These are phyloP conservation scores for Sporisorium iseilematis-ciliati DNA, from an alignment of 1,284 basidiomycete species.

Conservation along the genomic window DNA sequence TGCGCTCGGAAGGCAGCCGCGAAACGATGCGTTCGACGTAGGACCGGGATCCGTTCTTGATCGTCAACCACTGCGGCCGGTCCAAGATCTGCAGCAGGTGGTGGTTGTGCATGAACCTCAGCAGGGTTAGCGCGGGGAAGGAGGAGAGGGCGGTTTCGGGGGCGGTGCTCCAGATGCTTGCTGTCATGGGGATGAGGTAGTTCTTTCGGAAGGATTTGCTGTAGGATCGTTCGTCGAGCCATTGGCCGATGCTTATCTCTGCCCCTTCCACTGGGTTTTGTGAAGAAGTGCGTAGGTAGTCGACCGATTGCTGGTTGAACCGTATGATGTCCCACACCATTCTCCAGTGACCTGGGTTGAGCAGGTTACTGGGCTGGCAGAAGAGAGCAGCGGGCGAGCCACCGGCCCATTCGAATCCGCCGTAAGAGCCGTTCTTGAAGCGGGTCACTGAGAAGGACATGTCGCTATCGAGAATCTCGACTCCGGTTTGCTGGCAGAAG, in stretches of 20 bases:
- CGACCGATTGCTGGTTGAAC: conserved; percentile 79
- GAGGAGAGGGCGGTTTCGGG: conserved; percentile 79
- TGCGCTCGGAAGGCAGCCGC: conserved; percentile 16
- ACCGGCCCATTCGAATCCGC: conserved; percentile 61
- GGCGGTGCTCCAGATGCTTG: conserved; percentile 81
- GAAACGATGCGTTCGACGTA: conserved; percentile 56
- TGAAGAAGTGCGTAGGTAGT: conserved; percentile 63
- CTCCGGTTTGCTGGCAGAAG: conserved; percentile 76
- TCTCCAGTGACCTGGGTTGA: conserved; percentile 80
- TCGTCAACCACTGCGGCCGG: conserved; percentile 82
- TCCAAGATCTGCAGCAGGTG: conserved; percentile 81
- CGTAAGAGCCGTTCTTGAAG: conserved; percentile 23
- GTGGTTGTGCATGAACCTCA: conserved; percentile 84
- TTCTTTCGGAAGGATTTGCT: conserved; percentile 79
- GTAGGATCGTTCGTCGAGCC: conserved; percentile 78
- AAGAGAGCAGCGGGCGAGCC: conserved; percentile 44
- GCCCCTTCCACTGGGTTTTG: conserved; percentile 31
- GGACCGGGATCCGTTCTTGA: conserved; percentile 75
- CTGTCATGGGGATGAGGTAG: conserved; percentile 76
- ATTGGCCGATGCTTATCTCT: conserved; percentile 78
- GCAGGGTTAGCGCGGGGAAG: conserved; percentile 80
- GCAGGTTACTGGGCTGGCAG: conserved; percentile 48
- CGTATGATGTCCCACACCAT: conserved; percentile 82
- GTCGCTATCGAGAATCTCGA: conserved; percentile 76
- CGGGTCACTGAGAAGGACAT: conserved; percentile 81